A percentile compares a stretch with the other conserved stretches of the same genome.
These are phyloP conservation scores for Talaromyces sp. DNA, from an alignment of 2,329 filamentous ascomycete species.

Conservation along the genomic window DNA sequence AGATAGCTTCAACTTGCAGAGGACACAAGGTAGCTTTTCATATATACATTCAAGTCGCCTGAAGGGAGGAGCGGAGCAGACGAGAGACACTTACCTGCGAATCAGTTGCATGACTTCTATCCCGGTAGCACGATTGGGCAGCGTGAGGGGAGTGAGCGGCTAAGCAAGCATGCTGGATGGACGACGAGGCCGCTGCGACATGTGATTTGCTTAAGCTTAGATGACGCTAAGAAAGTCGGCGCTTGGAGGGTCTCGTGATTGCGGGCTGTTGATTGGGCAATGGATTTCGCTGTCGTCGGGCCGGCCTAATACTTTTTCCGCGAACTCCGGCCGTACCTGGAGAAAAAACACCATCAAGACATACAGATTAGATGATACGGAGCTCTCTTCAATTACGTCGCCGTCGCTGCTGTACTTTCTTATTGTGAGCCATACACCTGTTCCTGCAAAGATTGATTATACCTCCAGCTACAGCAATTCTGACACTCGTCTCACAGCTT, in stretches of 20 bases:
- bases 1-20: neutral
- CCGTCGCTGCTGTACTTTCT: neutral
- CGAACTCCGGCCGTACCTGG: neutral
- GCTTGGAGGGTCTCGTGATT: constrained; percentile 4
- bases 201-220: constrained; percentile 15
- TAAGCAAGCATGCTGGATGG: constrained; percentile 18
- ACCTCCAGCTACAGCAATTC: neutral
- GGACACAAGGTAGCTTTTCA: neutral
- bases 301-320: constrained; percentile 11
- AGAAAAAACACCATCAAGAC: neutral
- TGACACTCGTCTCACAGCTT: neutral
- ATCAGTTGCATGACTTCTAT: neutral
- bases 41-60: neutral
- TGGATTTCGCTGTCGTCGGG: neutral
- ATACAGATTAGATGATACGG: neutral
- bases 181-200: neutral
- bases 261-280: neutral
- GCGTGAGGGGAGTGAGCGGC: constrained; percentile 11
- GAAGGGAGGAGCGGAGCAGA: neutral
- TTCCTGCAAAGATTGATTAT: neutral
- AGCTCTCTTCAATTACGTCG: neutral
- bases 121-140: constrained; percentile 6
- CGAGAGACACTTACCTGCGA: constrained; percentile 10
- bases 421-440: neutral
- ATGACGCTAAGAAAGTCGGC: constrained; percentile 1